Evolutionary conservation across 306 rosid genomes (phyloP).

Genomic region (Herpetospermum pedunculosum): DNA sequence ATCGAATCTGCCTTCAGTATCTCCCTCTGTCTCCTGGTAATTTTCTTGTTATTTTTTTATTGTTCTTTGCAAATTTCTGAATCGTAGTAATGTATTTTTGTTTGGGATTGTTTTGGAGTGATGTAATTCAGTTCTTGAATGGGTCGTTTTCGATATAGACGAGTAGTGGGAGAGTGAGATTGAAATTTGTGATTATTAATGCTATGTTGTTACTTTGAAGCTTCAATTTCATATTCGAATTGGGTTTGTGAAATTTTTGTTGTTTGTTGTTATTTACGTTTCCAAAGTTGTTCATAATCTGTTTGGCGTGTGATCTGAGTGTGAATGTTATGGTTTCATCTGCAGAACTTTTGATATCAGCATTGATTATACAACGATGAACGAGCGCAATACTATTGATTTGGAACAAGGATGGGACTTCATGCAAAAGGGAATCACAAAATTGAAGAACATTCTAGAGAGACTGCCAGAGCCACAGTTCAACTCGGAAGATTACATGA

Average conservation of each 20-base stretch:
- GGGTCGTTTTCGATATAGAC: not conserved
- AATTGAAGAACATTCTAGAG: constrained; percentile 38
- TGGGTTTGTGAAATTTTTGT: not conserved
- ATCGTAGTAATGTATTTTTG: not conserved
- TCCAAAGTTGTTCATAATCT: not conserved
- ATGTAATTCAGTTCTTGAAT: not conserved
- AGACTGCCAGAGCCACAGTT: constrained; percentile 38
- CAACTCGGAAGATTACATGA: constrained; percentile 40
- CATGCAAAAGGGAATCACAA: constrained; percentile 43
- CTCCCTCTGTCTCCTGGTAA: not conserved
- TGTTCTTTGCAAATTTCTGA: not conserved
- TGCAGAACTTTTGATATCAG: constrained; percentile 15
- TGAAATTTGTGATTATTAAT: not conserved
- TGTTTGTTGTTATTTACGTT: not conserved
- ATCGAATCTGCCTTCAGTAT: not conserved
- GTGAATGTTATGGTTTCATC: not conserved
- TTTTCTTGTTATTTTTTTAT: not conserved
- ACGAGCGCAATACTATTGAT: constrained; percentile 28
- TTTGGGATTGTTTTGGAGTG: not conserved
- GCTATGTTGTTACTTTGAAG: not conserved
- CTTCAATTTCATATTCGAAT: not conserved
- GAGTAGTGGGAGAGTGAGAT: not conserved
- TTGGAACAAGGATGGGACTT: constrained; percentile 50
- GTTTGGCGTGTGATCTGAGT: not conserved
- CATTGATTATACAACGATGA: constrained; percentile 21